These are phyloP conservation scores for Gracilaria domingensis DNA, from an alignment of 23 red algal genomes.

Conservation along the genomic window DNA sequence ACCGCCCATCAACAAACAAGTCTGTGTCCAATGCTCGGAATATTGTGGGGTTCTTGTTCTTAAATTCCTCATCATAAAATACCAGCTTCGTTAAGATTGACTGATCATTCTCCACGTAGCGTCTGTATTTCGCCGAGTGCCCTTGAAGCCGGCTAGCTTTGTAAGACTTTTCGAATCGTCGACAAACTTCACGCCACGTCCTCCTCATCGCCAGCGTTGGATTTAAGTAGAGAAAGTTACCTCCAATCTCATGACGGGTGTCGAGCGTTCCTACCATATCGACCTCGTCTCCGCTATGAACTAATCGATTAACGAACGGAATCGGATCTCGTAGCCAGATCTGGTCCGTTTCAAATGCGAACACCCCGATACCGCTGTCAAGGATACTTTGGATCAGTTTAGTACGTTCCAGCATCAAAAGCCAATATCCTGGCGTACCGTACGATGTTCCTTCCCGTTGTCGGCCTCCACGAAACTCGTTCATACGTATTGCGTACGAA, in stretches of 20 bases:
- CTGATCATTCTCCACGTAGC: conserved; percentile 86
- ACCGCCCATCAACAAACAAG: conserved; percentile 80
- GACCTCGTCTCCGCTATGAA: conserved; percentile 75
- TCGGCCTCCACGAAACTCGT: conserved; percentile 59
- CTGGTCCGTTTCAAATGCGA: conserved; percentile 82
- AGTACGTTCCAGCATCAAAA: conserved; percentile 84
- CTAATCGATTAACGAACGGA: conserved; percentile 61
- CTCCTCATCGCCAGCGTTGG: conserved; percentile 69
- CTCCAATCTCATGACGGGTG: conserved; percentile 81
- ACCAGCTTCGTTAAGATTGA: conserved; percentile 74
- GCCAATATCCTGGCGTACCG: conserved; percentile 76
- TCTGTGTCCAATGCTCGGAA: conserved; percentile 77
- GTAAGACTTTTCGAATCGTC: conserved; percentile 69
- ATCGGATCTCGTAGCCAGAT: conserved; percentile 80
- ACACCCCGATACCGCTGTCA: conserved; percentile 57
- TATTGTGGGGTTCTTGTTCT: conserved; percentile 52
- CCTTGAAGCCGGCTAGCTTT: conserved; percentile 29
- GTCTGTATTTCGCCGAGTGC: conserved; percentile 31
- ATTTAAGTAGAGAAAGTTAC: conserved; percentile 83
- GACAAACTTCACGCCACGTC: conserved; percentile 65
- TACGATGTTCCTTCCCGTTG: conserved; percentile 68
- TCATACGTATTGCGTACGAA: conserved; percentile 62
- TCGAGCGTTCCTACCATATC: conserved; percentile 83
- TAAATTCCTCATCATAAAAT: conserved; percentile 63
- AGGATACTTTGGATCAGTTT: conserved; percentile 73